phyloP scores from a whole-genome alignment of 345 rosid genomes.

The Excoecaria cochinchinensis region DNA sequence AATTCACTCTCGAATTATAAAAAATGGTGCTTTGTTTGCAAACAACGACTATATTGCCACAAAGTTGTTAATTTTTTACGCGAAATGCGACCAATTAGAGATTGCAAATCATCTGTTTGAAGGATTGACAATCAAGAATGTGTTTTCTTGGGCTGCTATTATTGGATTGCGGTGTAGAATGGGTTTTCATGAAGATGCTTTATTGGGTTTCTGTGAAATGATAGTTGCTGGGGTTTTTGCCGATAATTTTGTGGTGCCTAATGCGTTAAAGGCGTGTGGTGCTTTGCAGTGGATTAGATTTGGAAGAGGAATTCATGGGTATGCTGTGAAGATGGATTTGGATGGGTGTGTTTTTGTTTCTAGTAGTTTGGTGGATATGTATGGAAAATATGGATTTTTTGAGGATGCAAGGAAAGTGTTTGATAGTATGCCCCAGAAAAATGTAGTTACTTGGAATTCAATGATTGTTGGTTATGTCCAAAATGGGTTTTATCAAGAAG shows the following conservation, averaged over 20 bases:
- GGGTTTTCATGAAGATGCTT: conserved; percentile 51
- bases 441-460: conserved; percentile 60
- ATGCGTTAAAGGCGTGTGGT: conserved; percentile 71
- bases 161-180: conserved; percentile 60
- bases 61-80: conserved; percentile 61
- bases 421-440: conserved; percentile 50
- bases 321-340: conserved; percentile 53
- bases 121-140: conserved; percentile 48
- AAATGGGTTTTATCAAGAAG: conserved; percentile 58
- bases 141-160: conserved; percentile 87
- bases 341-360: conserved; percentile 62
- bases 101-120: conserved; percentile 42
- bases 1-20: conserved; percentile 70
- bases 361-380: conserved; percentile 65
- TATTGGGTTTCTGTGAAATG: conserved; percentile 58
- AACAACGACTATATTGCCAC: conserved; percentile 64
- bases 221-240: conserved; percentile 48
- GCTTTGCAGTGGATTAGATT: conserved; percentile 48
- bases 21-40: conserved; percentile 53
- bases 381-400: conserved; percentile 60
- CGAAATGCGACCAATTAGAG: conserved; percentile 56
- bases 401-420: conserved; percentile 62
- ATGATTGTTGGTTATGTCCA: conserved; percentile 59
- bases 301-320: conserved; percentile 74
- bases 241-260: conserved; percentile 74